Base-by-base conservation (phyloP, 2,329 filamentous ascomycete species). In the Diaporthe citriasiana region DNA sequence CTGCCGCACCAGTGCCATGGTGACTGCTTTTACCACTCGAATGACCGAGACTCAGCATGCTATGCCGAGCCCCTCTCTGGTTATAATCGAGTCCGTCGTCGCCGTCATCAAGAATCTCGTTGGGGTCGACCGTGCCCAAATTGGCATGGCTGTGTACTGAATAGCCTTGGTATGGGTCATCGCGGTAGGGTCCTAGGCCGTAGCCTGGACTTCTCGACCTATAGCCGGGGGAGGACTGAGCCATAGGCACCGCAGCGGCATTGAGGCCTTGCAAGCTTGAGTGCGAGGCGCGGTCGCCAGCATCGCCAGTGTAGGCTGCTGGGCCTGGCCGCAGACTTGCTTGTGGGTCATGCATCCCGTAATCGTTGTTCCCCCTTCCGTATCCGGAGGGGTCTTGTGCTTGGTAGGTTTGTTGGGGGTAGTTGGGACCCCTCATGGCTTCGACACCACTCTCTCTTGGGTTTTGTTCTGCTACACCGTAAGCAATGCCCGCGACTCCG, bases 61-160 rank as follows among this genome's bases (percentile, higher is more conserved):
- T 91, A 76, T 86, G 88, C 74, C 89, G 87, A 81, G 87, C 85
- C 0, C 77, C 77, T 40, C 78, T 80, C 63, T 81, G 83, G 68
- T 82, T 84, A 78, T 89, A 92, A 6, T 89, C 87, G 69, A 97
- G 88, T 1, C 93, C 95, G 81, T 97, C 95, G 79, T 98, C 95
- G 38, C 94, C 95, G 80, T 98, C 95, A 81, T 98, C 95, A 30
- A 89, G 90, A 76, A 98, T 95, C 19, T 92, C 91, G 79, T 93
- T 91, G 3, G 95, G 95, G 80, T 98, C 92, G 74, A 97, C 89
- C 1, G 89, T 85, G 51, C 89, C 89, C 5, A 92, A 83, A 12
- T 85, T 82, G 33, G 87, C 83, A 74, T 88, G 87, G 40, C 83
- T 87, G 82, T 80, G 84, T 51, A 82, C 83, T 59, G 83, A 89